Evolutionary conservation across 2,329 filamentous ascomycete genomes (phyloP).

Genomic region (Aspergillus novoparasiticus): DNA sequence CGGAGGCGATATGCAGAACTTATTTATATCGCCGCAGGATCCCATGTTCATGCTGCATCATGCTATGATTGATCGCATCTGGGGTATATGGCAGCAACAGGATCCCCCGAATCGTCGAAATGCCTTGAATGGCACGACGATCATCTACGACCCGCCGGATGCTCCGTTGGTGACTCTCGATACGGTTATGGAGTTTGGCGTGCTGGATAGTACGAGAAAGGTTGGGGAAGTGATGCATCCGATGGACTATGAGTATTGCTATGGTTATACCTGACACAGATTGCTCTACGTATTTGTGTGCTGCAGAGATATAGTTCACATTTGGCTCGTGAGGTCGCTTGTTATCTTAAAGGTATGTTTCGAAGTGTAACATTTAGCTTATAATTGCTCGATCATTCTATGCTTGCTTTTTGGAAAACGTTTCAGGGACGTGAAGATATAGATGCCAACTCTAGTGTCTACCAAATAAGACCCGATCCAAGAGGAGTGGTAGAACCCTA

Average conservation of each 20-base stretch:
- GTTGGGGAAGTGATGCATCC: constrained; percentile 29
- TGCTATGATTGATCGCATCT: constrained; percentile 32
- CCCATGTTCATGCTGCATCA: constrained; percentile 38
- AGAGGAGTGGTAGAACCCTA: not conserved
- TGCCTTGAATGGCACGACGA: constrained; percentile 21
- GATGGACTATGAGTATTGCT: constrained; percentile 25
- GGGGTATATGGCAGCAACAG: constrained; percentile 31
- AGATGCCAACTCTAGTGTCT: fast-evolving
- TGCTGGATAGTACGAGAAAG: constrained; percentile 10
- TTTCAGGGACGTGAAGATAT: not conserved
- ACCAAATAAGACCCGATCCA: not conserved
- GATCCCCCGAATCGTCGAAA: constrained; percentile 8
- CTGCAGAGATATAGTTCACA: too few species aligned
- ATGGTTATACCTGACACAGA: constrained; percentile 20
- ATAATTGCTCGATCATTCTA: too few species aligned
- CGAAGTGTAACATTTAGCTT: too few species aligned
- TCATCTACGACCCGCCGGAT: constrained; percentile 7
- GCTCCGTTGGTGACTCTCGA: constrained; percentile 13
- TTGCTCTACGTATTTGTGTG: too few species aligned
- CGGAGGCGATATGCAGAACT: constrained; percentile 8
- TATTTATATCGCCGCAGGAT: constrained; percentile 22
- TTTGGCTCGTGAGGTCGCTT: too few species aligned
- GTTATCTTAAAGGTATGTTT: too few species aligned
- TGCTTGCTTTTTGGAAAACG: not conserved
- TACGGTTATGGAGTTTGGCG: constrained; percentile 23